These are phyloP conservation scores for Starmera caribaea DNA, from an alignment of 805 yeast species.

Conservation along the genomic window DNA sequence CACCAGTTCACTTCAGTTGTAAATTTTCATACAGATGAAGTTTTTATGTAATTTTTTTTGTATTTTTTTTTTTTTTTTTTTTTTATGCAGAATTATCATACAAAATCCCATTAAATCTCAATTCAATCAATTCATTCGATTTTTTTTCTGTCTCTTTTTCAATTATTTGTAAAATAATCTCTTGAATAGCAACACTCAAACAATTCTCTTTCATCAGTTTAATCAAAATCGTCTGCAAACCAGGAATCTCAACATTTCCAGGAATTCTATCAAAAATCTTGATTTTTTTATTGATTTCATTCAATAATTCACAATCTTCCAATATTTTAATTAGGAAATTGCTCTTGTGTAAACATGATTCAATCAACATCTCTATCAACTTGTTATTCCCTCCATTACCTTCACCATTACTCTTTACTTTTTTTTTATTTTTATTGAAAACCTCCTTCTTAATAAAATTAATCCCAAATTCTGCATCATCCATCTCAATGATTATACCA, in stretches of 20 bases:
- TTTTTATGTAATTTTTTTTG: no score
- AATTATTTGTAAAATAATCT: conserved; percentile 45
- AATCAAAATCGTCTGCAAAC: conserved; percentile 49
- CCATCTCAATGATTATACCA: conserved; percentile 62
- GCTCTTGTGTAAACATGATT: conserved; percentile 63
- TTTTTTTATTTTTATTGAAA: no score
- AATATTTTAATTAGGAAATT: conserved; percentile 68
- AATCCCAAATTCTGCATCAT: conserved; percentile 76
- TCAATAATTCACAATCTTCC: conserved; percentile 53
- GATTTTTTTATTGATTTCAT: conserved; percentile 35
- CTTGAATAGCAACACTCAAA: conserved; percentile 40
- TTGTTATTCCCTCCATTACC: conserved; percentile 35
- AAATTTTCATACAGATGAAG: no score
- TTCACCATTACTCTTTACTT: no score
- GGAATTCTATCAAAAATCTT: conserved; percentile 61
- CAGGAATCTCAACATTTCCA: conserved; percentile 48
- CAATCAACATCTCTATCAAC: conserved; percentile 71
- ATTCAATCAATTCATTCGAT: conserved; percentile 21
- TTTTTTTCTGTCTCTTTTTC: conserved; percentile 37
- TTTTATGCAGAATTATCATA: background rate
- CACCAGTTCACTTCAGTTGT: background rate
- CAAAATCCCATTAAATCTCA: conserved; percentile 21
- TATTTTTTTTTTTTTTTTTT: no score
- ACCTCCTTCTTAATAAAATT: conserved; percentile 49
- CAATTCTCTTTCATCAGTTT: conserved; percentile 58